phyloP scores from a whole-genome alignment of 164 flowering plant genomes.

The grape (Vitis vinifera) region ASM3070453v1 NC_081817.1:5231001-5231500 shows the following conservation, averaged over 20 bases:
- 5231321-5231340: background rate
- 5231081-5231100: slow-evolving; percentile 65
- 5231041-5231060: slow-evolving; percentile 72
- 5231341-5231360: too few relatives aligned
- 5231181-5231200: background rate
- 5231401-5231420: background rate
- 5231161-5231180: slow-evolving; percentile 32
- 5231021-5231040: slow-evolving; percentile 83
- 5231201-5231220: background rate
- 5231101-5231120: slow-evolving; percentile 50
- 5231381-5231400: background rate
- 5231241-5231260: background rate
- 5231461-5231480: too few relatives aligned
- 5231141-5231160: slow-evolving; percentile 54
- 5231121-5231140: slow-evolving; percentile 32
- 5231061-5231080: slow-evolving; percentile 76
- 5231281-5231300: background rate
- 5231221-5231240: background rate
- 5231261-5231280: background rate
- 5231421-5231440: background rate
- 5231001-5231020: slow-evolving; percentile 76
- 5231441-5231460: too few relatives aligned
- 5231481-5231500: too few relatives aligned
- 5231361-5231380: background rate
- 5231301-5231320: background rate